Base-by-base conservation (phyloP, 1,284 basidiomycete species). In the Anthracocystis panici-leucophaei region DNA sequence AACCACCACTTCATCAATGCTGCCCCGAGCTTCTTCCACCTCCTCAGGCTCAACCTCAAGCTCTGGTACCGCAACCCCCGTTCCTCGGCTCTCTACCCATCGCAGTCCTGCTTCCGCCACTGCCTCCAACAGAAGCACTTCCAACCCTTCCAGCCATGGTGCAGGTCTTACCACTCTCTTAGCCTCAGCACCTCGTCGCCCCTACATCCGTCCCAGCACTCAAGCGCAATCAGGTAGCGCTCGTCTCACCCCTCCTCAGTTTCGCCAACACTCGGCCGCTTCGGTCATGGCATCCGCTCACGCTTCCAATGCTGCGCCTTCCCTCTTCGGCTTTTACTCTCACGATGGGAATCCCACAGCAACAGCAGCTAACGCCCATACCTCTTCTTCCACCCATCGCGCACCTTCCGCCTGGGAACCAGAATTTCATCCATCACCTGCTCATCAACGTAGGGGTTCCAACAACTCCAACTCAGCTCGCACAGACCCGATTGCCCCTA, bases 281-380 rank as follows among this genome's bases (percentile, higher is more conserved):
- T 46, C 72, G 0, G 50, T 57, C 18, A 27, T 75, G 49, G 50
- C 73, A 9, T 51, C 57, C 16, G 40, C 64, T 5, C 64, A 66
- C 35, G 48, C 35, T 5, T 27, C 49, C 27, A 63, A 46, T 25
- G 11, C 51, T 5, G 46, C 67, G 1, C 70, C 75, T 7, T 77
- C 75, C 52, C 57, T 77, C 29, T 77, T 73, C 58, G 70, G 70
- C 52, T 72, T 52, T 53, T 71, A 76, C 35, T 68, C 74, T n/a
- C 68, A 68, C 42, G 62, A 65, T 38, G 64, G 27, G 12, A 46
- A 23, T 50, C 40, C 64, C 38, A 29, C 50, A 20, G 23, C 18
- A 5, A 21, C 41, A 7, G 12, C 41, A 4, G 12, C 42, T 45
- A 27, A 21, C 21, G 25, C 51, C 21, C 16, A 38, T 38, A 27